A percentile compares a stretch with the other conserved stretches of the same genome.
Evolutionary conservation across 2,329 filamentous ascomycete genomes (phyloP).

Genomic region (Ophiocordyceps camponoti-saundersi): DNA sequence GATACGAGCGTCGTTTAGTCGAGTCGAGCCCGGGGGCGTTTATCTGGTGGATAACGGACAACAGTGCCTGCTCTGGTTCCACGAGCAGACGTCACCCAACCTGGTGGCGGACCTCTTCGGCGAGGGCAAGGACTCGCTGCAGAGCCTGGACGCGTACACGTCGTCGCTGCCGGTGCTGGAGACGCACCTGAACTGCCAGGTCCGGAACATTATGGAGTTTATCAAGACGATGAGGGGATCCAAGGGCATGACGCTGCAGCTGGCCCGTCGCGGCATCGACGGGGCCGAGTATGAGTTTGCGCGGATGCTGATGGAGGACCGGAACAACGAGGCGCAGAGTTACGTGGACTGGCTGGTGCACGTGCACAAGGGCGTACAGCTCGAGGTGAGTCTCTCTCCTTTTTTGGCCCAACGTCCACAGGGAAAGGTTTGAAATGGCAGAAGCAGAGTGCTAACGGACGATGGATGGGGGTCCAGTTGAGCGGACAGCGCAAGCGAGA

Average conservation of each 20-base stretch:
- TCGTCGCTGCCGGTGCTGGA: slow-evolving; percentile 69
- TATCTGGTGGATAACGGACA: slow-evolving; percentile 96
- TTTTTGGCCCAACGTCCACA: background rate
- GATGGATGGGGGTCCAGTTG: slow-evolving; percentile 27
- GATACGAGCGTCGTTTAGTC: slow-evolving; percentile 68
- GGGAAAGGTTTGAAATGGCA: background rate
- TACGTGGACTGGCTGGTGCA: slow-evolving; percentile 98
- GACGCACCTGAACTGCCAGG: slow-evolving; percentile 87
- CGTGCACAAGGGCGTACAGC: slow-evolving; percentile 79
- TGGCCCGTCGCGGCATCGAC: slow-evolving; percentile 83
- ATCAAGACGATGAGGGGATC: slow-evolving; percentile 63
- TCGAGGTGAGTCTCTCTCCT: slow-evolving; percentile 45
- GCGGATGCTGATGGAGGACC: slow-evolving; percentile 74
- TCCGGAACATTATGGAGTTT: slow-evolving; percentile 84
- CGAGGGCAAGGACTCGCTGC: slow-evolving; percentile 48
- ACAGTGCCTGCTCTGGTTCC: slow-evolving; percentile 79
- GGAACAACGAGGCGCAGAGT: slow-evolving; percentile 93
- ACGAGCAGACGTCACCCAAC: slow-evolving; percentile 82
- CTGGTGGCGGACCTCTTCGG: slow-evolving; percentile 84
- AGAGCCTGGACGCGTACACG: slow-evolving; percentile 64
- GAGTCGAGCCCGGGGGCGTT: slow-evolving; percentile 80
- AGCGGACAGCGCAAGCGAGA: slow-evolving; percentile 58
- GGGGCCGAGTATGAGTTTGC: slow-evolving; percentile 96
- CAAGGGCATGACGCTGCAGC: slow-evolving; percentile 76
- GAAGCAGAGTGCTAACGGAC: slow-evolving; percentile 3